Conservation (phyloP, 2,329 filamentous ascomycete species). For the Ophiostoma montium region DNA sequence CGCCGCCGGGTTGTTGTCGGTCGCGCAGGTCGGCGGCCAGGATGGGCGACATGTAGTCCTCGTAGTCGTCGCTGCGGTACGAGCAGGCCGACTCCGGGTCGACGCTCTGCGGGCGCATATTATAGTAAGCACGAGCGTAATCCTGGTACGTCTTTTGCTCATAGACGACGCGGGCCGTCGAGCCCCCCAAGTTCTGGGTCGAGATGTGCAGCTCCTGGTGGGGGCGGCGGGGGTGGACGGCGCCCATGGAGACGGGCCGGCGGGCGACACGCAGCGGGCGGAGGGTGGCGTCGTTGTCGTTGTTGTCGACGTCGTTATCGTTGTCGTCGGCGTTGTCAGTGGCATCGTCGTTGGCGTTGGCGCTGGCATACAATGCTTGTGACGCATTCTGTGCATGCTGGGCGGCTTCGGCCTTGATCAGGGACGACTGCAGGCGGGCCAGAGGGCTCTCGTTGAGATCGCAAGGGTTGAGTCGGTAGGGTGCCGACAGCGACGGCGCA, state of each 20-base stretch:
- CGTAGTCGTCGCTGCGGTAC: constrained; percentile 1
- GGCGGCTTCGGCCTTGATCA: too few relatives aligned
- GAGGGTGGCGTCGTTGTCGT: background rate
- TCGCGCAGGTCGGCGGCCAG: background rate
- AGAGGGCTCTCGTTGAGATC: background rate
- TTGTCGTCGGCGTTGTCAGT: background rate
- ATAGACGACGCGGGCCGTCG: background rate
- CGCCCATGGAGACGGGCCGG: constrained; percentile 1
- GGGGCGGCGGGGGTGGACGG: background rate
- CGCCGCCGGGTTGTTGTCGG: too few relatives aligned
- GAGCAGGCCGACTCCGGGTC: background rate
- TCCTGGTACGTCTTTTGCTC: too few relatives aligned
- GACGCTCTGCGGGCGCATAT: background rate
- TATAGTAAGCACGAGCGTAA: too few relatives aligned
- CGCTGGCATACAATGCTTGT: too few relatives aligned
- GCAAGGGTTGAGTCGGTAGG: background rate
- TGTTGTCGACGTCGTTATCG: background rate
- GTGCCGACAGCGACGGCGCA: background rate
- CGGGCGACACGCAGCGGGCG: background rate
- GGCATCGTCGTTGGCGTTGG: background rate
- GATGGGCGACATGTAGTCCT: background rate
- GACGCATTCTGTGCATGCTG: too few relatives aligned
- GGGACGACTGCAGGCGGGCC: background rate
- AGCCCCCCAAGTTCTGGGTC: background rate
- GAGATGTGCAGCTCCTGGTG: background rate